Conservation (phyloP, 2,329 filamentous ascomycete species). For the Clonostachys byssicola region DNA sequence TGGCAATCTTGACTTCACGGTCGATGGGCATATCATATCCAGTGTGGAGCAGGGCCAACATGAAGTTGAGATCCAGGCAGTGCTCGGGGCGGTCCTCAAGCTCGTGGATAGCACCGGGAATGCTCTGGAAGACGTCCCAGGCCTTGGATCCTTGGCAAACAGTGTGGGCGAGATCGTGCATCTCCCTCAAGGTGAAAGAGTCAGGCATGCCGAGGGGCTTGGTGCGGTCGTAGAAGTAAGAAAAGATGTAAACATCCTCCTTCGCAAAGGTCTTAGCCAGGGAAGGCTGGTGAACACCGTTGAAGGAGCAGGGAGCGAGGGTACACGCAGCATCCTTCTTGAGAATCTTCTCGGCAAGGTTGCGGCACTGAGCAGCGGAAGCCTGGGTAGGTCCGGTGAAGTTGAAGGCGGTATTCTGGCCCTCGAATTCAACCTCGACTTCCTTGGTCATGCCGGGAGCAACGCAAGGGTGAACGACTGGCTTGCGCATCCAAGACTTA, state of each 20-base stretch:
- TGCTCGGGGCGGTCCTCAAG: slow-evolving; percentile 79
- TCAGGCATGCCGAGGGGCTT: slow-evolving; percentile 97
- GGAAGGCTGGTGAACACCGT: slow-evolving; percentile 90
- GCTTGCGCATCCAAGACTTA: slow-evolving; percentile 63
- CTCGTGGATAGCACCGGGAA: slow-evolving; percentile 77
- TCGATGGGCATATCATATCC: slow-evolving; percentile 98
- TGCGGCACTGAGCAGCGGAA: slow-evolving; percentile 82
- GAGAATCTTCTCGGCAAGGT: slow-evolving; percentile 84
- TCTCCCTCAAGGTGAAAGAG: slow-evolving; percentile 85
- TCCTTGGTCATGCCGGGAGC: slow-evolving; percentile 72
- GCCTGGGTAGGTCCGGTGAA: slow-evolving; percentile 80
- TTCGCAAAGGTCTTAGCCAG: slow-evolving; percentile 86
- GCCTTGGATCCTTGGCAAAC: slow-evolving; percentile 75
- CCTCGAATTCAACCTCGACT: slow-evolving; percentile 69
- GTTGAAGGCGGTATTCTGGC: slow-evolving; percentile 63
- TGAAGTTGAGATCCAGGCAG: slow-evolving; percentile 95
- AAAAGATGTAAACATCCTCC: slow-evolving; percentile 95
- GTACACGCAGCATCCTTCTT: slow-evolving; percentile 80
- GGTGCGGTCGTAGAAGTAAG: slow-evolving; percentile 96
- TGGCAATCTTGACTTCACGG: slow-evolving; percentile 93
- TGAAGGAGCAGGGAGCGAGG: slow-evolving; percentile 94
- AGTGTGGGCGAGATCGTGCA: slow-evolving; percentile 77
- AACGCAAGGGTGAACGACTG: slow-evolving; percentile 83
- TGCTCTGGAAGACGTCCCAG: slow-evolving; percentile 77
- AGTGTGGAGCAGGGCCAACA: slow-evolving; percentile 87